Evolutionary conservation across 441 rosid genomes (phyloP).

Genomic region (California macrophylla): DNA sequence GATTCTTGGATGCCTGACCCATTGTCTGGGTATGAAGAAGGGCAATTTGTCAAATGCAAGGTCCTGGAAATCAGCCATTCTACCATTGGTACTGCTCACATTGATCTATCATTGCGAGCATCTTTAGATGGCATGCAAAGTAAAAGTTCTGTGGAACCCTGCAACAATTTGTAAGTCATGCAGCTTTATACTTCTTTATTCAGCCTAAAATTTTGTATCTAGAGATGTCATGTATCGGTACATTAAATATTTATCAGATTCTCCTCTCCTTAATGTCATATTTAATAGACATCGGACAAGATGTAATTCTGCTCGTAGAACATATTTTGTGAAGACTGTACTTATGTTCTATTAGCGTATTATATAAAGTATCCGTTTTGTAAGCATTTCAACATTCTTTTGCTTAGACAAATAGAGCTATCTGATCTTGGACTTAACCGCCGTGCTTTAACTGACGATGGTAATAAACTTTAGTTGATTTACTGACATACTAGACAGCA

Average conservation of each 20-base stretch:
- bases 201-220: not conserved
- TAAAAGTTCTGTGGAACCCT: slow-evolving; percentile 31
- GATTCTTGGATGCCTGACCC: slow-evolving; percentile 71
- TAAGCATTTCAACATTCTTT: not conserved
- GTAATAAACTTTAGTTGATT: not conserved
- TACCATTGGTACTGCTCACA: slow-evolving; percentile 50
- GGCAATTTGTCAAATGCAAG: slow-evolving; percentile 87
- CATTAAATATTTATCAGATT: not conserved
- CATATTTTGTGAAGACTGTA: not conserved
- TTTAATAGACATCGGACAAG: not conserved
- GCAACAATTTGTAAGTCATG: slow-evolving; percentile 40
- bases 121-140: slow-evolving; percentile 55
- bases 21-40: slow-evolving; percentile 57
- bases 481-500: not conserved
- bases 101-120: slow-evolving; percentile 67
- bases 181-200: slow-evolving; percentile 2
- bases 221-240: not conserved
- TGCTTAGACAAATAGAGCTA: not conserved
- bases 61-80: slow-evolving; percentile 69
- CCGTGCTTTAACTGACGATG: not conserved
- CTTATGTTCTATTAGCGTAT: not conserved
- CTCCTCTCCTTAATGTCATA: not conserved
- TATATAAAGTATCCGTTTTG: too few species aligned
- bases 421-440: not conserved
- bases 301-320: not conserved